Percentiles rank a stretch among this genome's conserved stretches.
Conservation (phyloP, 2,329 filamentous ascomycete species). For the Zasmidium angulare region DNA sequence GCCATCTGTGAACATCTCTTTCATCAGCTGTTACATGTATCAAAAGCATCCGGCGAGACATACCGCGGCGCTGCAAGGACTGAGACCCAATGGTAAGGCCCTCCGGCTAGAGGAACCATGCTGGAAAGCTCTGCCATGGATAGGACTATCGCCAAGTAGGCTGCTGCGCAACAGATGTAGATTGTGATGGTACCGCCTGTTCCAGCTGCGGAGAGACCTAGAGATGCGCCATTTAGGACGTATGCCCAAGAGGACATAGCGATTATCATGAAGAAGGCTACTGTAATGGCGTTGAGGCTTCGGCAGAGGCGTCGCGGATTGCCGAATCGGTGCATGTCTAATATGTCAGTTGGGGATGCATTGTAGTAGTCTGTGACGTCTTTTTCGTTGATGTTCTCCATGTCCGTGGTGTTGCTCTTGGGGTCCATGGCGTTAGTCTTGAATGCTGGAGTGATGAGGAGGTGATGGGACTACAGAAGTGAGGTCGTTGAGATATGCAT, state of each 20-base stretch:
- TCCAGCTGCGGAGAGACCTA: conserved; percentile 4
- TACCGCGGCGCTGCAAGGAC: neutral
- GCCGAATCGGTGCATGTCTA: conserved; percentile 7
- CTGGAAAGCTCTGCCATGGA: conserved; percentile 5
- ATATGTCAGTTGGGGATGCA: neutral
- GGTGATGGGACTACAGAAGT: neutral
- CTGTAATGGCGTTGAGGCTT: conserved; percentile 4
- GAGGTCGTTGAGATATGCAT: too few relatives aligned
- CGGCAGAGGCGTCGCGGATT: conserved; percentile 1
- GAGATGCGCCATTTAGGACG: conserved; percentile 6
- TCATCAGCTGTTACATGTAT: neutral
- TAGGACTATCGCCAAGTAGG: conserved; percentile 1
- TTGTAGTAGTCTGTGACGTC: neutral
- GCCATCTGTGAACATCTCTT: neutral
- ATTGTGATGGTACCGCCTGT: conserved; percentile 5
- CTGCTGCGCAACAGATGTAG: conserved; percentile 1
- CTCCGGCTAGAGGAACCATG: conserved; percentile 3
- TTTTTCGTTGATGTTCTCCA: neutral
- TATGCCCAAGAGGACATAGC: conserved; percentile 6
- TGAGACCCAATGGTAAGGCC: conserved; percentile 4
- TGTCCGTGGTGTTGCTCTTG: neutral
- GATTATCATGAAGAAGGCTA: conserved; percentile 11
- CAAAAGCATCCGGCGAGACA: neutral
- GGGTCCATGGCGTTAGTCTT: neutral
- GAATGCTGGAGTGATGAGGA: too few relatives aligned